Evolutionary conservation across 2,329 filamentous ascomycete species (phyloP), one percentile per base, ranked within the genome.

Genomic region (Paradendryphiella salina): DNA sequence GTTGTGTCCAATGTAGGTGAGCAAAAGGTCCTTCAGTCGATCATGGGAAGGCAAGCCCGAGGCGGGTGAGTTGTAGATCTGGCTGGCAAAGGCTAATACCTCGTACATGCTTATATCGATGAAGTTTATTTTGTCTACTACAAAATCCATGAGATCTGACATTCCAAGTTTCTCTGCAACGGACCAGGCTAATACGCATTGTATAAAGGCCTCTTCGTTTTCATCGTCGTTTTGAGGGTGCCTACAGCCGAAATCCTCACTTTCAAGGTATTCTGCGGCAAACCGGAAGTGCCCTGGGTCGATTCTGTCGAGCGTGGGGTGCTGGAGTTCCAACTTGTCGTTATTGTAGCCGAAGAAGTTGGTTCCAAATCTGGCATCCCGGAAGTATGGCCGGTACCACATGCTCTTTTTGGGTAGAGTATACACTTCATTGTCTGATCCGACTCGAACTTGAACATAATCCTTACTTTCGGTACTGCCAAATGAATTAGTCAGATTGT

Each of bases 81-180:
- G 39, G 6, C 40, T 45, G 0, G 60, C 59, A 20, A 71, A 57
- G 0, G 31, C 28, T 29, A 70, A 40, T 0, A 63, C 40, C 5
- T 61, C 56, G 4, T 23, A 46, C 9, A 56, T 29, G 2, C 51
- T 51, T 9, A 46, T 45, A 4, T 32, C 28, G 4, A 52, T 23
- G 3, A 6, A 1, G 3, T 53, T 32, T 3, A 71, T 26, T 31
- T 71, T 73, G 0, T 52, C 23, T 1, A 60, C 47, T 5, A 71
- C 59, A 15, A 61, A 56, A 0, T 69, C 62, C 2, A 70, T 47
- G 3, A 73, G 40, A 18, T 73, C 66, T 1, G 54, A 44, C 58
- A 70, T 63, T 5, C 48, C 53, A 0, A 72, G 46, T 1, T 41
- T 44, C 10, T 64, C 55, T 0, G 59, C 69, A 1, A 59, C 44